A percentile compares a stretch with the other conserved stretches of the same genome.
These are phyloP conservation scores for rapeseed (Brassica napus) DNA, from an alignment of 345 rosid species.

Conservation along the genomic window Da-Ae NC_063445.1:8766501-8767000, in stretches of 20 bases:
- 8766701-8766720: not conserved
- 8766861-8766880: not conserved
- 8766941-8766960: not conserved
- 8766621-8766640: not conserved
- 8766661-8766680: not conserved
- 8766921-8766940: not conserved
- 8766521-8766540: conserved; percentile 24
- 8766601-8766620: not conserved
- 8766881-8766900: not conserved
- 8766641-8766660: not conserved
- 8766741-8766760: not conserved
- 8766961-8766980: not conserved
- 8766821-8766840: not conserved
- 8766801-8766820: not conserved
- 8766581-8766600: not conserved
- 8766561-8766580: not conserved
- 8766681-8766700: not conserved
- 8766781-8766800: not conserved
- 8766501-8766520: conserved; percentile 12
- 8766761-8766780: not conserved
- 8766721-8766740: not conserved
- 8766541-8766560: conserved; percentile 3
- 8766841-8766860: not conserved
- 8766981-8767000: not conserved
- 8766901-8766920: not conserved